A percentile compares a stretch with the other conserved stretches of the same genome.
These are phyloP conservation scores for Lactarius deliciosus DNA, from an alignment of 768 basidiomycete species.

Conservation along the genomic window DNA sequence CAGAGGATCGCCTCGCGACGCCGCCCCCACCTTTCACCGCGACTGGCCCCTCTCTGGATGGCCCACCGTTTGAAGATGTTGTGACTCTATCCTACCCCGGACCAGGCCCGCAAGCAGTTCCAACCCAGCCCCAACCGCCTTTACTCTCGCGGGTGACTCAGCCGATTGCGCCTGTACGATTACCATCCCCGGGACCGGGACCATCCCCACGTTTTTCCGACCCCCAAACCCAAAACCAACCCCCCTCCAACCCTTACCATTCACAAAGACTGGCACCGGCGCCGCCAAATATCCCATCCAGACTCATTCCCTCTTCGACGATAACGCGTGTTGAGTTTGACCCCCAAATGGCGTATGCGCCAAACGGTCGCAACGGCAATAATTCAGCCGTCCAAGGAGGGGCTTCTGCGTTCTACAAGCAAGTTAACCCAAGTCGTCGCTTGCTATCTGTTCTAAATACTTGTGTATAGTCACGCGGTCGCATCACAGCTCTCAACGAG, in stretches of 20 bases:
- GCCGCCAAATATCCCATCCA: neutral
- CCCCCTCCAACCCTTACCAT: neutral
- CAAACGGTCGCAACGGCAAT: constrained; percentile 23
- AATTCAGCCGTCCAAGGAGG: constrained; percentile 28
- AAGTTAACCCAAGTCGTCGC: constrained; percentile 26
- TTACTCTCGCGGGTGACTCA: neutral
- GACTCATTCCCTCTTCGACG: constrained; percentile 8
- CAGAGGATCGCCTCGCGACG: constrained; percentile 21
- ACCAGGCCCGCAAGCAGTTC: constrained; percentile 29
- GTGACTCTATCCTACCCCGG: constrained; percentile 30
- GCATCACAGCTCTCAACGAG: constrained; percentile 43
- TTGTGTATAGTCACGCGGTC: constrained; percentile 49
- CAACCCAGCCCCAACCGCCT: constrained; percentile 10
- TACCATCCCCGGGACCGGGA: constrained; percentile 1
- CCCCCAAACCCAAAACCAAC: neutral
- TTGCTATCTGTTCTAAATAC: constrained; percentile 7
- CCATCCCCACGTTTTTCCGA: constrained; percentile 10
- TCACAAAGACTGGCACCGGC: neutral
- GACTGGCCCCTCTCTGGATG: constrained; percentile 41
- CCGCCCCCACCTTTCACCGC: constrained; percentile 45
- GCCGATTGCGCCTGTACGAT: constrained; percentile 8
- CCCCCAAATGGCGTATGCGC: constrained; percentile 49
- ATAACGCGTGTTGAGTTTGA: constrained; percentile 39
- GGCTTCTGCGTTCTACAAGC: constrained; percentile 59
- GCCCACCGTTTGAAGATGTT: constrained; percentile 39